phyloP scores from a whole-genome alignment of 2,329 filamentous ascomycete species.

The Alternaria dauci region DNA sequence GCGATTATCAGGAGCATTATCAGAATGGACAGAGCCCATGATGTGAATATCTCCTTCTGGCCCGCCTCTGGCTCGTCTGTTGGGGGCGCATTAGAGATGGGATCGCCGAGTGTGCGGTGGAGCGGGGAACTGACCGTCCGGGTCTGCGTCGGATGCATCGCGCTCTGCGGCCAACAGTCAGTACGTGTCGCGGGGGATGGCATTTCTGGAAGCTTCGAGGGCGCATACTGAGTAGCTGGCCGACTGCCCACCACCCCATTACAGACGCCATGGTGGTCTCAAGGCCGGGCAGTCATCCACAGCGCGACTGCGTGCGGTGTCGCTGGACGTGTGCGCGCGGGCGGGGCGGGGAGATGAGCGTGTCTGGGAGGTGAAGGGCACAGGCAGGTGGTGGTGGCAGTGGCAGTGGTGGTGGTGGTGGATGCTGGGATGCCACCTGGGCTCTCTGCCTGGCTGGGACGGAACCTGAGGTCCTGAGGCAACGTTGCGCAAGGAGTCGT shows the following conservation, averaged over 20 bases:
- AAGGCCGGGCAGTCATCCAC: slow-evolving; percentile 39
- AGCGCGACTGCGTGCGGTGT: slow-evolving; percentile 19
- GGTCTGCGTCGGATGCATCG: slow-evolving; percentile 58
- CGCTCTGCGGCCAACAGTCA: slow-evolving; percentile 45
- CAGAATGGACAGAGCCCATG: slow-evolving; percentile 97
- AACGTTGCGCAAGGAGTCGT: slow-evolving; percentile 31
- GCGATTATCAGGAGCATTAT: slow-evolving; percentile 93
- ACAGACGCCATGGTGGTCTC: slow-evolving; percentile 51
- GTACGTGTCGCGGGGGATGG: slow-evolving; percentile 3
- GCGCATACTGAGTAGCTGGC: slow-evolving; percentile 52
- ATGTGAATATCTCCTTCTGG: slow-evolving; percentile 92
- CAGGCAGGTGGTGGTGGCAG: slow-evolving; percentile 31
- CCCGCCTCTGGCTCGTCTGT: slow-evolving; percentile 78
- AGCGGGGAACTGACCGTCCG: slow-evolving; percentile 51
- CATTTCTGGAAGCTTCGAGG: not conserved
- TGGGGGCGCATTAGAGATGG: slow-evolving; percentile 47
- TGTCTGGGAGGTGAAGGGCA: slow-evolving; percentile 14
- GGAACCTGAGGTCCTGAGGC: slow-evolving; percentile 12
- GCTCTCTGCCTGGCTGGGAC: slow-evolving; percentile 1
- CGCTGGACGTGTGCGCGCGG: slow-evolving; percentile 11
- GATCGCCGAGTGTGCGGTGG: slow-evolving; percentile 16
- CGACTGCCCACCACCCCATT: slow-evolving; percentile 48
- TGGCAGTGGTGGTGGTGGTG: slow-evolving; percentile 23
- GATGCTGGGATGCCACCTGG: slow-evolving; percentile 23
- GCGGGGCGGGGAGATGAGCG: not conserved